Evolutionary conservation across 345 rosid genomes (phyloP).

Genomic region (Citrus sp.): DNA sequence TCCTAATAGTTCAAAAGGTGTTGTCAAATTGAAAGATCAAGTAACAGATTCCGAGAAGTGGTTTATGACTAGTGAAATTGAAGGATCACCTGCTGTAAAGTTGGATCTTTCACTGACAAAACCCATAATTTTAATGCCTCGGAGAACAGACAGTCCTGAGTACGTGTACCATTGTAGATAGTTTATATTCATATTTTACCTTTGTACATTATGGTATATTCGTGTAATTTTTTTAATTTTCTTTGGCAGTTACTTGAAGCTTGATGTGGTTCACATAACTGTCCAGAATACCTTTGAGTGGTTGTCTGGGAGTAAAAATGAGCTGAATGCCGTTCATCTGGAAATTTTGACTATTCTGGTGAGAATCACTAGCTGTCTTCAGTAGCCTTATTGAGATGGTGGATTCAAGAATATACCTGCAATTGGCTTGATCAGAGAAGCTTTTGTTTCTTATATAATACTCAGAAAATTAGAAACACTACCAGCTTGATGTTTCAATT

Average conservation of each 20-base stretch:
- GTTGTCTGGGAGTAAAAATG: slow-evolving; percentile 72
- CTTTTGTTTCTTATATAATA: background rate
- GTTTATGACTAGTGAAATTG: slow-evolving; percentile 84
- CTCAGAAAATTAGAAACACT: background rate
- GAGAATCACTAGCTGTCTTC: slow-evolving; percentile 30
- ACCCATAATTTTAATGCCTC: slow-evolving; percentile 98
- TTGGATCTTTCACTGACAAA: slow-evolving; percentile 85
- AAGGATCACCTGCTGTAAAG: slow-evolving; percentile 93
- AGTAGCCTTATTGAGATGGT: background rate
- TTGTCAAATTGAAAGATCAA: slow-evolving; percentile 81
- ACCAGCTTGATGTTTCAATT: background rate
- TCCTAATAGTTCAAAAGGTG: slow-evolving; percentile 60
- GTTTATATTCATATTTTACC: background rate
- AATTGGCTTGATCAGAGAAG: background rate
- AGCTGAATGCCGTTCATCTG: slow-evolving; percentile 77
- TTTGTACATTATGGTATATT: slow-evolving; percentile 4
- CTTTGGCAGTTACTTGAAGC: slow-evolving; percentile 79
- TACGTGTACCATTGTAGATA: slow-evolving; percentile 41
- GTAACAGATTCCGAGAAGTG: slow-evolving; percentile 83
- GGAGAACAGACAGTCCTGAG: slow-evolving; percentile 83
- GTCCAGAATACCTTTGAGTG: slow-evolving; percentile 80
- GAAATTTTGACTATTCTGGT: slow-evolving; percentile 81
- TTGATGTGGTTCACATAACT: slow-evolving; percentile 93
- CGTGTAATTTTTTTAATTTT: slow-evolving; percentile 16
- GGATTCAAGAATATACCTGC: background rate